phyloP scores from a whole-genome alignment of 768 basidiomycete species.

The Tricholoma hemisulphureum region DNA sequence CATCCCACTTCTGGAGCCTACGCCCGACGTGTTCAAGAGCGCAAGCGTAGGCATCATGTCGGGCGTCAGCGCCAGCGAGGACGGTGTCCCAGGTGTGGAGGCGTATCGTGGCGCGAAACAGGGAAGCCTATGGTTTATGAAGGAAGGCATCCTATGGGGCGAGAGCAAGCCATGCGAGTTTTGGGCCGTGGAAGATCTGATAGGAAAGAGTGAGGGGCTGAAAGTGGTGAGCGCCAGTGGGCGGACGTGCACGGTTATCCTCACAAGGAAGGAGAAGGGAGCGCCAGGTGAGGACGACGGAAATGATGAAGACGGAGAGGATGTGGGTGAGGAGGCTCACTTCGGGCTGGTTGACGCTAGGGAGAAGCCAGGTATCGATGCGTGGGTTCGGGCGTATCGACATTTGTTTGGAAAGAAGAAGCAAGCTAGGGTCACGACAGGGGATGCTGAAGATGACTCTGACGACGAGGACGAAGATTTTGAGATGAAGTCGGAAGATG shows the following conservation, averaged over 20 bases:
- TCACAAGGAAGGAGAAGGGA: constrained; percentile 38
- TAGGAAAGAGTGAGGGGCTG: constrained; percentile 47
- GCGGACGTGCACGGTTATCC: constrained; percentile 61
- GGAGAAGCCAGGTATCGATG: constrained; percentile 62
- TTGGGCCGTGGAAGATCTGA: constrained; percentile 63
- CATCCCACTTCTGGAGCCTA: constrained; percentile 47
- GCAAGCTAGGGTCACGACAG: neutral
- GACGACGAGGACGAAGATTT: constrained; percentile 51
- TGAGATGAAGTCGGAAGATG: constrained; percentile 29
- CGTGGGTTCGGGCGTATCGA: constrained; percentile 62
- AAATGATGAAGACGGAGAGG: constrained; percentile 37
- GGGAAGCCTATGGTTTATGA: constrained; percentile 72
- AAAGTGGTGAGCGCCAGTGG: constrained; percentile 62
- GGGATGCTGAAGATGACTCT: constrained; percentile 37
- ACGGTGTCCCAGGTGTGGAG: constrained; percentile 60
- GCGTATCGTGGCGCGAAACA: constrained; percentile 71
- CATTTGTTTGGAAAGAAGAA: constrained; percentile 53
- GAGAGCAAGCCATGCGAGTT: constrained; percentile 78
- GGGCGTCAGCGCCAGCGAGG: constrained; percentile 35
- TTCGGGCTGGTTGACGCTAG: constrained; percentile 71
- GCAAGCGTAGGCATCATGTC: constrained; percentile 38
- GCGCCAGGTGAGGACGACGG: constrained; percentile 33
- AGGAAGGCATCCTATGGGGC: constrained; percentile 68
- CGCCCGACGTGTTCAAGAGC: constrained; percentile 53
- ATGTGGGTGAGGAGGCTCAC: constrained; percentile 56